phyloP scores from a whole-genome alignment of 345 rosid genomes.

The Dovyalis caffra region DNA sequence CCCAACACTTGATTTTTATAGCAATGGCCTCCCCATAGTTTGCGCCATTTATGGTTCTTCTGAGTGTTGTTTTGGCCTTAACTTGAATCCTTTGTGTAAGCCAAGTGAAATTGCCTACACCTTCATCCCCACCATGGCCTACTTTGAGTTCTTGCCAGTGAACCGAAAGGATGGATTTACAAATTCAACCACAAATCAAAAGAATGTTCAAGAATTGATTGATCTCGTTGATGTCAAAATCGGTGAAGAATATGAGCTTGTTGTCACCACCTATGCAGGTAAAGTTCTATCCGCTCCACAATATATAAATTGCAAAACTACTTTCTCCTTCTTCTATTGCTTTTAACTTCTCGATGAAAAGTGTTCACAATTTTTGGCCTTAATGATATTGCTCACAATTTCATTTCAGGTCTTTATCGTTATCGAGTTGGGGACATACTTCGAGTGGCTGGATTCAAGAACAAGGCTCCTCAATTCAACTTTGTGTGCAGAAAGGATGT shows the following conservation, averaged over 20 bases:
- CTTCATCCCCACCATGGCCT: slow-evolving; percentile 28
- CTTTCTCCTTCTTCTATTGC: too few species aligned
- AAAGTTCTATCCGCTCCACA: background rate
- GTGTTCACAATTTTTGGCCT: background rate
- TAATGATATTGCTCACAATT: background rate
- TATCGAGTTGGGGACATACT: slow-evolving; percentile 28
- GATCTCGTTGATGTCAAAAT: background rate
- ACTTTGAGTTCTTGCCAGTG: slow-evolving; percentile 29
- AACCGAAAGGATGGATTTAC: background rate
- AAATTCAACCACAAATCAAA: slow-evolving; percentile 1
- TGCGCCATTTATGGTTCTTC: slow-evolving; percentile 22
- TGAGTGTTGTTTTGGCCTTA: slow-evolving; percentile 23
- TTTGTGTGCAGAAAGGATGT: slow-evolving; percentile 15
- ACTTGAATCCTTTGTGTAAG: slow-evolving; percentile 20
- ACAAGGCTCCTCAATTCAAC: background rate
- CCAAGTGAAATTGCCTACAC: slow-evolving; percentile 26
- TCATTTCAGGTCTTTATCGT: slow-evolving; percentile 19
- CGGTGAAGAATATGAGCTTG: slow-evolving; percentile 1
- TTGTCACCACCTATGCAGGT: slow-evolving; percentile 29
- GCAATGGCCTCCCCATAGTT: slow-evolving; percentile 20
- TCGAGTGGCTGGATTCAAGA: background rate
- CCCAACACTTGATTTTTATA: slow-evolving; percentile 14
- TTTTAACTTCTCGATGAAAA: background rate
- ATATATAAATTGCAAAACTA: background rate
- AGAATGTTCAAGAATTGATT: slow-evolving; percentile 6